phyloP scores from a whole-genome alignment of 257 asterid genomes.

The Linaria vulgaris region DNA sequence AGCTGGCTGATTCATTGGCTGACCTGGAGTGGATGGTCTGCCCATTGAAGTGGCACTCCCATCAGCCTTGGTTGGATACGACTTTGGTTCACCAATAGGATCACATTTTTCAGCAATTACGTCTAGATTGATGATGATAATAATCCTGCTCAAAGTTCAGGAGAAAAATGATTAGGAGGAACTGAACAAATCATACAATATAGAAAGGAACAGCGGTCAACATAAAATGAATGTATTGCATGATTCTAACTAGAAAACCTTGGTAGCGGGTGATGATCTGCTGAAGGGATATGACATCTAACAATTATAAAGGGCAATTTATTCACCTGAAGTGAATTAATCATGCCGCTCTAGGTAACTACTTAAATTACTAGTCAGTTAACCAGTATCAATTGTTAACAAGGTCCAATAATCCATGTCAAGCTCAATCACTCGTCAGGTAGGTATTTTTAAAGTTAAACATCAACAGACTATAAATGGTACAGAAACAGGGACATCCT shows the following conservation, averaged over 20 bases:
- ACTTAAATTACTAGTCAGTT: not conserved
- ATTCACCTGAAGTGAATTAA: not conserved
- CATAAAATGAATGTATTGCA: too few species aligned
- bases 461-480: too few species aligned
- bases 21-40: constrained; percentile 41
- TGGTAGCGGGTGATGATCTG: not conserved
- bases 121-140: constrained; percentile 68
- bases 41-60: constrained; percentile 40
- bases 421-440: too few species aligned
- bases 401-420: constrained; percentile 1
- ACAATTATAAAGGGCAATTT: not conserved
- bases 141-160: constrained; percentile 60
- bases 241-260: not conserved
- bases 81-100: constrained; percentile 69
- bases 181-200: not conserved
- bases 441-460: too few species aligned
- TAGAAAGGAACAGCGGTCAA: not conserved
- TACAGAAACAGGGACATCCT: too few species aligned
- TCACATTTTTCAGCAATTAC: constrained; percentile 60
- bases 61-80: constrained; percentile 30
- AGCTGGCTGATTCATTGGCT: constrained; percentile 46
- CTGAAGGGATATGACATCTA: not conserved
- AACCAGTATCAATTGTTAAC: not conserved
- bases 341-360: not conserved
- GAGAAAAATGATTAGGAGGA: constrained; percentile 13